Conservation (phyloP, 768 basidiomycete species). For the Collybia sordida region DNA sequence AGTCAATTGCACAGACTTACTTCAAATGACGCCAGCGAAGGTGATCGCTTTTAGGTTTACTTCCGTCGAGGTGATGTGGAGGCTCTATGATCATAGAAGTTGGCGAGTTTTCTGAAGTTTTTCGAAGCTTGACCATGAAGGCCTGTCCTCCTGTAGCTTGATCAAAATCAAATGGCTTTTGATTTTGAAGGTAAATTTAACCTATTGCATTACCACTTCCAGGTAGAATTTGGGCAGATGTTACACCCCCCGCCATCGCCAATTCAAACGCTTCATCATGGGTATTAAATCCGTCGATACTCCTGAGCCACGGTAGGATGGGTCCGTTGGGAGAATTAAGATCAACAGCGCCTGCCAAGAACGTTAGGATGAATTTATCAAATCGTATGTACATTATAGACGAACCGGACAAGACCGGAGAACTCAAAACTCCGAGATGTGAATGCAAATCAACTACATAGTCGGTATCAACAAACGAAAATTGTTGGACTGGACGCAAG, state of each 20-base stretch:
- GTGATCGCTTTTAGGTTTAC: conserved; percentile 35
- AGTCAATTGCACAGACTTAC: conserved; percentile 31
- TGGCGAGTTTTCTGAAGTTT: conserved; percentile 72
- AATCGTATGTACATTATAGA: conserved; percentile 5
- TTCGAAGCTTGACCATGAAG: conserved; percentile 82
- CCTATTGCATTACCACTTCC: conserved; percentile 78
- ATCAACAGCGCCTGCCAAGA: conserved; percentile 45
- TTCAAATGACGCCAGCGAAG: conserved; percentile 82
- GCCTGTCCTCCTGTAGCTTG: conserved; percentile 73
- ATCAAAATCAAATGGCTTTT: not conserved
- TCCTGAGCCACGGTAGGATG: conserved; percentile 75
- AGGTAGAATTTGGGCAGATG: conserved; percentile 79
- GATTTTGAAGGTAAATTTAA: conserved; percentile 21
- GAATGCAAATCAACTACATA: conserved; percentile 77
- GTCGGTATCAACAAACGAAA: conserved; percentile 15
- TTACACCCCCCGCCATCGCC: conserved; percentile 85
- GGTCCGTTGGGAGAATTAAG: conserved; percentile 67
- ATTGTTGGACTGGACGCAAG: conserved; percentile 16
- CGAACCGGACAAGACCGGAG: conserved; percentile 53
- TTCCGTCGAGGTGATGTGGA: conserved; percentile 60
- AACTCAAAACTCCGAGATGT: conserved; percentile 71
- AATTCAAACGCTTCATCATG: conserved; percentile 76
- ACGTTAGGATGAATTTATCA: not conserved
- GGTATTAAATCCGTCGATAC: conserved; percentile 83
- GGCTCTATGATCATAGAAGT: conserved; percentile 86